A percentile compares a stretch with the other conserved stretches of the same genome.
These are phyloP conservation scores for Saccharomycopsis amapae DNA, from an alignment of 805 yeast genomes.

Conservation along the genomic window DNA sequence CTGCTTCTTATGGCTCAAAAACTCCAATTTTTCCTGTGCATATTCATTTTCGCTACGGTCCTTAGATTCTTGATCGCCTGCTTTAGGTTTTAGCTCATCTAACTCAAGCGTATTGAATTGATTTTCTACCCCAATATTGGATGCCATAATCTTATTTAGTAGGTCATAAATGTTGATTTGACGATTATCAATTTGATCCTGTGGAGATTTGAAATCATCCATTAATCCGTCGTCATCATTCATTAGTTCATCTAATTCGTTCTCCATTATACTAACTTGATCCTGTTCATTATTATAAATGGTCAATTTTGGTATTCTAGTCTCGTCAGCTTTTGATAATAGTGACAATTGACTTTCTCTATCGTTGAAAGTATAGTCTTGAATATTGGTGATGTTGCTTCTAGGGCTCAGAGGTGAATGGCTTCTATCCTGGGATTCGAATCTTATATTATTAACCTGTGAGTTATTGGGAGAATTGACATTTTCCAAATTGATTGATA, in stretches of 20 bases:
- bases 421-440: too few relatives aligned
- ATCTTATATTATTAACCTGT: background rate
- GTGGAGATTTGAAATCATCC: background rate
- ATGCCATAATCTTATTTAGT: conserved; percentile 1
- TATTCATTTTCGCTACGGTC: background rate
- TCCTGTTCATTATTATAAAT: conserved; percentile 12
- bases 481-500: conserved; percentile 17
- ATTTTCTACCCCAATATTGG: background rate
- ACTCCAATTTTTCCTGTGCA: conserved; percentile 27
- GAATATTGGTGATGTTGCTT: too few relatives aligned
- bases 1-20: conserved; percentile 42
- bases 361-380: conserved; percentile 3
- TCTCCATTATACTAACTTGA: conserved; percentile 14
- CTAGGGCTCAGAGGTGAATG: too few relatives aligned
- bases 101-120: background rate
- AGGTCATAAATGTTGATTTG: conserved; percentile 14
- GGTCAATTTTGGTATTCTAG: conserved; percentile 6
- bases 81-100: background rate
- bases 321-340: background rate
- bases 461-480: conserved; percentile 15
- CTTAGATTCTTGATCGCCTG: background rate
- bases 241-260: conserved; percentile 11
- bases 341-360: background rate
- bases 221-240: conserved; percentile 7
- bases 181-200: background rate